These are phyloP conservation scores for Ganoderma boninense DNA, from an alignment of 1,284 basidiomycete genomes.

Conservation along the genomic window DNA sequence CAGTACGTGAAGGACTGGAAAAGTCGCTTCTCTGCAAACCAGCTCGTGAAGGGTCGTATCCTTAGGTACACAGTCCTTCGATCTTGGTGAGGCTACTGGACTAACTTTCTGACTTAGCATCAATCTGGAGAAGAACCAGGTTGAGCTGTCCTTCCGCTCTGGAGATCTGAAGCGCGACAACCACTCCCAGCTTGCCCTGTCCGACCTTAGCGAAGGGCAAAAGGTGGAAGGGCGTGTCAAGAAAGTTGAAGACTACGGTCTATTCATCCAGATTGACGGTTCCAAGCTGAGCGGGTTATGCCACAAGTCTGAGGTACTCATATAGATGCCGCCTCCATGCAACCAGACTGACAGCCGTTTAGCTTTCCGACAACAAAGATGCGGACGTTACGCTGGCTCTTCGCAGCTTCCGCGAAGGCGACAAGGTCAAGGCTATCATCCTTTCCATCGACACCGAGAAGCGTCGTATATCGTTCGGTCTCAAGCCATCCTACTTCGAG, in stretches of 20 bases:
- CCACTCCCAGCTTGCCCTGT: conserved; percentile 53
- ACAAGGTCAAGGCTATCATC: conserved; percentile 86
- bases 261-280: conserved; percentile 90
- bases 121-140: conserved; percentile 73
- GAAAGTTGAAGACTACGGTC: conserved; percentile 87
- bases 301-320: conserved; percentile 86
- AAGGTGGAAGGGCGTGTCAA: conserved; percentile 81
- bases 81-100: background rate
- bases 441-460: conserved; percentile 78
- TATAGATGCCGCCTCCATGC: too few species aligned
- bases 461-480: conserved; percentile 84
- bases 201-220: conserved; percentile 77
- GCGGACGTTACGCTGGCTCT: conserved; percentile 83
- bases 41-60: conserved; percentile 89
- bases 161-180: conserved; percentile 56
- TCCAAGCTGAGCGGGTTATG: conserved; percentile 91
- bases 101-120: conserved; percentile 54
- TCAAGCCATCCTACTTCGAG: conserved; percentile 90
- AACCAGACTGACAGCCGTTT: conserved; percentile 3
- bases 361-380: conserved; percentile 88
- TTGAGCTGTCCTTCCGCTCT: conserved; percentile 89
- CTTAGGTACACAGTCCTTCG: conserved; percentile 59
- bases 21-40: conserved; percentile 79
- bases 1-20: conserved; percentile 98
- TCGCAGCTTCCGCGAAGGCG: conserved; percentile 86